These are phyloP conservation scores for Lactifluus volemus DNA, from an alignment of 768 basidiomycete genomes.

Conservation along the genomic window DNA sequence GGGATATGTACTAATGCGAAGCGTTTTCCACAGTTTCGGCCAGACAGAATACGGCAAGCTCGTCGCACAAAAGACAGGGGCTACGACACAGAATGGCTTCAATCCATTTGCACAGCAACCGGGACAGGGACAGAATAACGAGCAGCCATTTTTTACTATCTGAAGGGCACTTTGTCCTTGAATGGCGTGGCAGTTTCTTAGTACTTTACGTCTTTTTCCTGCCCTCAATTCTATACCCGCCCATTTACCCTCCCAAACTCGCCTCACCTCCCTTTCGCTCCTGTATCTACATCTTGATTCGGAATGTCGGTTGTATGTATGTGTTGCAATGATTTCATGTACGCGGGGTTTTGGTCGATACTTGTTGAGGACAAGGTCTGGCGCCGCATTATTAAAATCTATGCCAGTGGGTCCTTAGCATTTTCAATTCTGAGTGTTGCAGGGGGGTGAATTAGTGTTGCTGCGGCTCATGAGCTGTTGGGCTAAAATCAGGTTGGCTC, in stretches of 20 bases:
- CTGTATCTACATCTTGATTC: not conserved
- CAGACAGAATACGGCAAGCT: constrained; percentile 24
- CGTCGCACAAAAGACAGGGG: constrained; percentile 28
- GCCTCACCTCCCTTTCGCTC: not conserved
- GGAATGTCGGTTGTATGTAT: constrained; percentile 3
- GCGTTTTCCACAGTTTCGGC: constrained; percentile 34
- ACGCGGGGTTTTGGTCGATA: not conserved
- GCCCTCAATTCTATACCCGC: constrained; percentile 12
- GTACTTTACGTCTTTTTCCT: not conserved
- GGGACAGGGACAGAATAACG: constrained; percentile 35
- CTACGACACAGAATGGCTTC: constrained; percentile 28
- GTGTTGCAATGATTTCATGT: not conserved
- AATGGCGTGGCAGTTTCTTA: not conserved
- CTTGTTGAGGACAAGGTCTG: not conserved
- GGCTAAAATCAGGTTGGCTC: no score
- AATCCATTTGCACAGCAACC: constrained; percentile 66
- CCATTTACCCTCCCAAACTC: not conserved
- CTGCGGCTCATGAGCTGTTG: not conserved
- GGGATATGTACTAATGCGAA: not conserved
- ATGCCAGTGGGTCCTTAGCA: not conserved
- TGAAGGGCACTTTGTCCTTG: constrained; percentile 2
- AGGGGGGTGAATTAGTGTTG: no score
- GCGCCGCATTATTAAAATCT: not conserved
- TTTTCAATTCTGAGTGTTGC: not conserved
- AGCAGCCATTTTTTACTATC: constrained; percentile 31